These are phyloP conservation scores for Fusarium metavorans DNA, from an alignment of 2,329 filamentous ascomycete species.

Conservation along the genomic window DNA sequence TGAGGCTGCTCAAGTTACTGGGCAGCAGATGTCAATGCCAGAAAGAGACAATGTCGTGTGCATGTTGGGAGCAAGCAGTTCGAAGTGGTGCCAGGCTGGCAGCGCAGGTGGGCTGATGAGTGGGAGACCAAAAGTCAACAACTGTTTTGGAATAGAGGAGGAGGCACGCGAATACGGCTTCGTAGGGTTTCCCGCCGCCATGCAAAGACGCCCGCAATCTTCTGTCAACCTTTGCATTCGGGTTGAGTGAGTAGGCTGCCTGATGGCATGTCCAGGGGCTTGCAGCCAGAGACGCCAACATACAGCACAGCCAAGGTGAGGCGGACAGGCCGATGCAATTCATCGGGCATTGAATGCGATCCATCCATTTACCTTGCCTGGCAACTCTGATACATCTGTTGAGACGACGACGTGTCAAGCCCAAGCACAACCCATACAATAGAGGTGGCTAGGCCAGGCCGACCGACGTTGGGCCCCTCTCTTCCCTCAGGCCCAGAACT, in stretches of 20 bases:
- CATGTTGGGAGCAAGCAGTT: not conserved
- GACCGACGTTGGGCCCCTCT: slow-evolving; percentile 27
- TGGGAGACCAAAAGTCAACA: not conserved
- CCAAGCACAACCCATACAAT: not conserved
- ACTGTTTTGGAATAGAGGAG: not conserved
- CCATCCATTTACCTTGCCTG: slow-evolving; percentile 5
- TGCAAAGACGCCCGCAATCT: not conserved
- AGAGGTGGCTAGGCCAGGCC: not conserved
- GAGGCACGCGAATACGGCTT: not conserved
- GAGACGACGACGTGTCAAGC: slow-evolving; percentile 14
- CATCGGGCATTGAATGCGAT: slow-evolving; percentile 19
- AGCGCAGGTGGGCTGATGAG: slow-evolving; percentile 21
- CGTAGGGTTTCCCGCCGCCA: not conserved
- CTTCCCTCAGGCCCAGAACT: slow-evolving; percentile 15
- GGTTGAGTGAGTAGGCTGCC: not conserved
- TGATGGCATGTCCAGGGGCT: not conserved
- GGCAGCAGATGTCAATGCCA: not conserved
- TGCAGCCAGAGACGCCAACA: not conserved
- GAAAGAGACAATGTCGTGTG: not conserved
- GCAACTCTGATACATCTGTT: slow-evolving; percentile 8
- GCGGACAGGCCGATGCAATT: slow-evolving; percentile 18
- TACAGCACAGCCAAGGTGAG: slow-evolving; percentile 14
- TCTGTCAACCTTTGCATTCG: not conserved
- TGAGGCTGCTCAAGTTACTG: slow-evolving; percentile 8
- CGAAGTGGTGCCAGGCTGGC: slow-evolving; percentile 15